Evolutionary conservation across 257 asterid genomes (phyloP).

Genomic region (Nicotiana attenuata): DNA sequence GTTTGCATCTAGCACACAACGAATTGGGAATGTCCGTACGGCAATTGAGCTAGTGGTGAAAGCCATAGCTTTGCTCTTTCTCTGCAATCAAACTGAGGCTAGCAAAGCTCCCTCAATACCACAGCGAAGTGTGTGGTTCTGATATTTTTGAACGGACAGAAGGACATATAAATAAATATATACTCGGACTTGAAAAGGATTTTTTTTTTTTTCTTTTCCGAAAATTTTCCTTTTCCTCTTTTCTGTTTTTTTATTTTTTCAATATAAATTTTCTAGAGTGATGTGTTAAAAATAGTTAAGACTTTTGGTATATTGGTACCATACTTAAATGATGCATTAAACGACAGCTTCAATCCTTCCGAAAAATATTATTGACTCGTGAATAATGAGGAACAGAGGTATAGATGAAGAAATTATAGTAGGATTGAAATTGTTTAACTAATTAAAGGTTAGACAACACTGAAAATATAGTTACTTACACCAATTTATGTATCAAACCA

Average conservation of each 20-base stretch:
- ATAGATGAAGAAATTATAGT: too few species aligned
- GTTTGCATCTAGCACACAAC: constrained; percentile 17
- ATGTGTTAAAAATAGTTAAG: too few species aligned
- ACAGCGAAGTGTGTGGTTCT: neutral
- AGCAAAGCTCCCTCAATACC: neutral
- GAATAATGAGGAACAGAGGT: too few species aligned
- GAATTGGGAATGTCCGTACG: constrained; percentile 31
- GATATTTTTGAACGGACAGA: neutral
- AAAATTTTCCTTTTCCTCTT: neutral
- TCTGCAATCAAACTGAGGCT: constrained; percentile 13
- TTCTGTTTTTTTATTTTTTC: neutral
- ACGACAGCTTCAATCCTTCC: too few species aligned
- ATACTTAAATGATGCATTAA: neutral
- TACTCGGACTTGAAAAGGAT: too few species aligned
- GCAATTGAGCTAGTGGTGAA: constrained; percentile 37
- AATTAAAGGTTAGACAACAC: too few species aligned
- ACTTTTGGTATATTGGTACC: neutral
- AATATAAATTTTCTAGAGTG: neutral
- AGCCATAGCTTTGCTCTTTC: constrained; percentile 39
- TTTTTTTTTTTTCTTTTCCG: too few species aligned
- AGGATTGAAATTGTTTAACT: too few species aligned
- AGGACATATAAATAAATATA: neutral
- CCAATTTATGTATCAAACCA: too few species aligned
- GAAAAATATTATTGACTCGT: too few species aligned
- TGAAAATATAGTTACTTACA: too few species aligned